Evolutionary conservation across 345 rosid genomes (phyloP), one percentile per base, ranked within the genome.

Genomic region (Litchi chinensis): DNA sequence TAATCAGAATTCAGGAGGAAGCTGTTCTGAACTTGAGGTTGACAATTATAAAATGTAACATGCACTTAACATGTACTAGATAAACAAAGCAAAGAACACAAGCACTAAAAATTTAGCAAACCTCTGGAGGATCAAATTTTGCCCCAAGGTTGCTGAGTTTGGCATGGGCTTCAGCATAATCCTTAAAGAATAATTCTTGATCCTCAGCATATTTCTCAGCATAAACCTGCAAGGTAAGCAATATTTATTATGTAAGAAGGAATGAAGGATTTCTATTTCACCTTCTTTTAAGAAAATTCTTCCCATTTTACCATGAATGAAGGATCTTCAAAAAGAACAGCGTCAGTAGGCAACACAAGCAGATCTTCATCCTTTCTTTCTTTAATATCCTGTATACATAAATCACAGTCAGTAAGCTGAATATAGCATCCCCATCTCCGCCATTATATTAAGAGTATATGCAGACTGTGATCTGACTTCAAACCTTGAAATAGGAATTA

Each of bases 121-220:
- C 99, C 99, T 93, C 97, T 3, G 95, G 91, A 85, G 98, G 97
- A 79, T 93, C 95, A 86, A 95, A 95, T 81, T 95, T 95, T 19
- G 98, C 92, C 10, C 99, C 98, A 50, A 89, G 90, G 86, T 88
- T 91, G 90, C 99, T 95, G 80, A 95, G 99, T 81, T 91, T 91
- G 73, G 93, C 96, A 86, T 95, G 98, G 75, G 99, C 98, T 89
- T 93, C 96, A 68, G 99, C 98, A 82, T 93, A 95, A 79, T 95
- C 98, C 88, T 87, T 88, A 83, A 92, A 93, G 80, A 95, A 95
- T 68, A 91, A 87, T 28, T 88, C 98, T 48, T 90, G 89, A 84
- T 95, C 98, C 84, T 82, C 91, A 73, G 95, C 96, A 81, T 93
- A 95, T 79, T 90, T 95, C 86, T 92, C 98, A 62, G 98, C 97